Evolutionary conservation across 768 basidiomycete genomes (phyloP), one percentile per base, ranked within the genome.

Genomic region (Terana coerulea): DNA sequence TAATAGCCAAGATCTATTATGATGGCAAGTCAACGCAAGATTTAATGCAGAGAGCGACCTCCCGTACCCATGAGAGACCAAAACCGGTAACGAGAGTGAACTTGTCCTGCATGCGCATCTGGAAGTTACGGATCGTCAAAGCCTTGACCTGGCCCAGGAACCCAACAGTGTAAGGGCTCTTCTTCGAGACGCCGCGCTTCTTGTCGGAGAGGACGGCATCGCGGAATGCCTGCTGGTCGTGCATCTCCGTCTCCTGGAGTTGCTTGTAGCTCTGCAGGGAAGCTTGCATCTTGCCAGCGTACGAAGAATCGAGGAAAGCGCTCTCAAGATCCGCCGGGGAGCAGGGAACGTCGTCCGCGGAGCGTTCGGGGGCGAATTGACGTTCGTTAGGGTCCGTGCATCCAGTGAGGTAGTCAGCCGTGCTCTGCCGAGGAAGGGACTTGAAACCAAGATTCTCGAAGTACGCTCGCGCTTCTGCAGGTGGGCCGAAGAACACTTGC

Each of bases 301-400:
- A 73, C 0, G 72, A 60, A 1, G 87, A 88, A 2, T 61, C 54
- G 22, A 63, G 67, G 69, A 77, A 94, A 0, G 83, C 83, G 14
- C 68, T 67, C 61, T 88, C 91, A 21, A 95, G 78, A 28, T 73
- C 78, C 42, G 78, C 73, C 0, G 92, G 83, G 0, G 87, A 78
- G 5, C 80, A 80, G 0, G 88, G 90, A 0, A 84, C 84, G 55
- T 83, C 75, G 1, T 57, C 55, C 11, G 71, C 74, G 9, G 83
- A 80, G 21, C 75, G 77, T 5, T 84, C 88, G 2, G 77, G 69
- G 0, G 82, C 79, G 58, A 88, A 86, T 63, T 84, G 86, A 22
- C 92, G 87, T 70, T 95, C 91, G 59, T 92, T 90, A 0, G 84
- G 79, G 61, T 91, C 89, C 2, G 93, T 88, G 67, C 84, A 86